phyloP scores from a whole-genome alignment of 345 rosid species.

The Firmiana major region DNA sequence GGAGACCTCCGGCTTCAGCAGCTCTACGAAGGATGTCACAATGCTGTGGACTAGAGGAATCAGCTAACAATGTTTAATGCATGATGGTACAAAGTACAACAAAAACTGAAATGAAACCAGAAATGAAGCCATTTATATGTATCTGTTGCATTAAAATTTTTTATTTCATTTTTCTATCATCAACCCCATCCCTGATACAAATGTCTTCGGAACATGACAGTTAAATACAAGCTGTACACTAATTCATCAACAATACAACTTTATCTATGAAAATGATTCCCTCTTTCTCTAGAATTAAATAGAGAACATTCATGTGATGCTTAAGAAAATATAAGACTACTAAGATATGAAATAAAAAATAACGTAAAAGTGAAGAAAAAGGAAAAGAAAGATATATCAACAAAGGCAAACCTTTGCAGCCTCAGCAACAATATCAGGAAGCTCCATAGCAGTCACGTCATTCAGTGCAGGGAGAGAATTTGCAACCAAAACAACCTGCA shows the following conservation, averaged over 20 bases:
- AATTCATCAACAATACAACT: neutral
- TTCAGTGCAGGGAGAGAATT: slow-evolving; percentile 97
- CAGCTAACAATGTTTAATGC: slow-evolving; percentile 8
- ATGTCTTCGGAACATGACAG: neutral
- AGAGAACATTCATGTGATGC: neutral
- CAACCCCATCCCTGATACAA: neutral
- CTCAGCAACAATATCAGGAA: slow-evolving; percentile 93
- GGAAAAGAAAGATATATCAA: neutral
- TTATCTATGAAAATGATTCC: neutral
- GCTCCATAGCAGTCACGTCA: slow-evolving; percentile 96
- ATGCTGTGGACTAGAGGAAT: slow-evolving; percentile 49
- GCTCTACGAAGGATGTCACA: slow-evolving; percentile 95
- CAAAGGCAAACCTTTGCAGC: slow-evolving; percentile 81
- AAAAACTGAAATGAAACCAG: neutral
- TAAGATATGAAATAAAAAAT: neutral
- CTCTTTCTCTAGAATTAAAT: neutral
- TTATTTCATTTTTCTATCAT: neutral
- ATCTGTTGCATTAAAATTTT: neutral
- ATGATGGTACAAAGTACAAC: neutral
- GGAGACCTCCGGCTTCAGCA: slow-evolving; percentile 90
- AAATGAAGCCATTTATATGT: neutral
- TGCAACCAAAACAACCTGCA: slow-evolving; percentile 94
- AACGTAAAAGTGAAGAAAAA: neutral
- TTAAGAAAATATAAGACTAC: neutral
- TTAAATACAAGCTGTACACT: neutral